Evolutionary conservation across 768 basidiomycete genomes (phyloP).

Genomic region (Boletus speciosus): DNA sequence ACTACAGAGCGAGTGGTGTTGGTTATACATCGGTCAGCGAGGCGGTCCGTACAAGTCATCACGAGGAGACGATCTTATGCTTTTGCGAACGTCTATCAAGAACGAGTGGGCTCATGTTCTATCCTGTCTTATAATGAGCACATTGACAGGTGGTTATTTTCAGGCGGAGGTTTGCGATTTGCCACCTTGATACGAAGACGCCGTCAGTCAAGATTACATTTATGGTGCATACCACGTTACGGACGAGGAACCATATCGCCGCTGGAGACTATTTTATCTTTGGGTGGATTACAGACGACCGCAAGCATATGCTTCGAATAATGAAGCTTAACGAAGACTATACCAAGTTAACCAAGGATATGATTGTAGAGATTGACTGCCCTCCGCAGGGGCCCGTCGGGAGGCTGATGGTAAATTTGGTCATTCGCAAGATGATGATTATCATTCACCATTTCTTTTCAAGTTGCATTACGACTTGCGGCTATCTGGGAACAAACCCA

Average conservation of each 20-base stretch:
- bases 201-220: slow-evolving; percentile 27
- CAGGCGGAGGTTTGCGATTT: slow-evolving; percentile 27
- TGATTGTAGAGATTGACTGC: slow-evolving; percentile 26
- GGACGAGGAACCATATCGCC: slow-evolving; percentile 24
- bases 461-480: slow-evolving; percentile 31
- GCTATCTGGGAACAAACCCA: slow-evolving; percentile 24
- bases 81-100: slow-evolving; percentile 27
- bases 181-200: slow-evolving; percentile 23
- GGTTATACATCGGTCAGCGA: slow-evolving; percentile 20
- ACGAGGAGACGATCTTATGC: slow-evolving; percentile 27
- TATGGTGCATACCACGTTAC: slow-evolving; percentile 21
- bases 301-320: slow-evolving; percentile 27
- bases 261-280: slow-evolving; percentile 27
- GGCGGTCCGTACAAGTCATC: slow-evolving; percentile 32
- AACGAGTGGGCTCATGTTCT: slow-evolving; percentile 17
- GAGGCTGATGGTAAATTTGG: slow-evolving; percentile 22
- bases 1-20: slow-evolving; percentile 30
- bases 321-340: slow-evolving; percentile 30
- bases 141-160: not conserved
- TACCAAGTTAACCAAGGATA: slow-evolving; percentile 17
- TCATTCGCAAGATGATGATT: not conserved
- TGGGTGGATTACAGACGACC: slow-evolving; percentile 30
- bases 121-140: not conserved
- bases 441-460: not conserved
- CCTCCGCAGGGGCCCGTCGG: slow-evolving; percentile 25